Evolutionary conservation across 2,329 filamentous ascomycete species (phyloP).

Genomic region (Xylariaceae sp.): DNA sequence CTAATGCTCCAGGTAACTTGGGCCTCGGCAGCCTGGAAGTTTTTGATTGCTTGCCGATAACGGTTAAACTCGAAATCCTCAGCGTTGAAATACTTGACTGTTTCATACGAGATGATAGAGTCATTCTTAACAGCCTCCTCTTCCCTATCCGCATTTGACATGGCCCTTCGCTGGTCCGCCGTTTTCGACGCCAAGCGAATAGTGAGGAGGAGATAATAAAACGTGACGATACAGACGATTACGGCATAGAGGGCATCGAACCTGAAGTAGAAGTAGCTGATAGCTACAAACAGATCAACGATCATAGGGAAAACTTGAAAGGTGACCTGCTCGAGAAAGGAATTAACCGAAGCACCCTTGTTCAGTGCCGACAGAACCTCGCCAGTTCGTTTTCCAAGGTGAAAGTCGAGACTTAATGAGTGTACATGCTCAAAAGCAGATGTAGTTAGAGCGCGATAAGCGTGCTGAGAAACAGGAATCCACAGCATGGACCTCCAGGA

Average conservation of each 20-base stretch:
- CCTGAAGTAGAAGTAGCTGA: constrained; percentile 76
- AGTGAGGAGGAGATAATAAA: constrained; percentile 95
- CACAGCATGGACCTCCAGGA: constrained; percentile 84
- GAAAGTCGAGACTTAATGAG: constrained; percentile 92
- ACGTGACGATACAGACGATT: constrained; percentile 87
- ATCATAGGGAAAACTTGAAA: constrained; percentile 97
- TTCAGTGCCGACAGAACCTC: constrained; percentile 95
- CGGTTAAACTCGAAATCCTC: constrained; percentile 79
- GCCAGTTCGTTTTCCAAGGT: constrained; percentile 94
- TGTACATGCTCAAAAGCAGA: constrained; percentile 98
- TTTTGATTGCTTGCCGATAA: constrained; percentile 72
- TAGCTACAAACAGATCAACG: constrained; percentile 84
- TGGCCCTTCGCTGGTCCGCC: constrained; percentile 86
- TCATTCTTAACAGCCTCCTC: constrained; percentile 99
- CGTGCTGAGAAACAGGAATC: constrained; percentile 97
- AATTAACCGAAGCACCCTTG: constrained; percentile 95
- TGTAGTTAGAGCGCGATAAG: constrained; percentile 90
- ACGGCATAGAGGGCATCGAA: constrained; percentile 93
- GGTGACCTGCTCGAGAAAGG: constrained; percentile 93
- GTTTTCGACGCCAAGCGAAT: constrained; percentile 95
- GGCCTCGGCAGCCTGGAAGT: constrained; percentile 77
- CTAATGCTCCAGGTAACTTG: constrained; percentile 79
- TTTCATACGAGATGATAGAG: constrained; percentile 98
- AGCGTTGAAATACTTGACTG: constrained; percentile 89
- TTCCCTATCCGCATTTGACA: constrained; percentile 93